These are phyloP conservation scores for Solanum corneliomulleri DNA, from an alignment of 257 asterid genomes.

Conservation along the genomic window DNA sequence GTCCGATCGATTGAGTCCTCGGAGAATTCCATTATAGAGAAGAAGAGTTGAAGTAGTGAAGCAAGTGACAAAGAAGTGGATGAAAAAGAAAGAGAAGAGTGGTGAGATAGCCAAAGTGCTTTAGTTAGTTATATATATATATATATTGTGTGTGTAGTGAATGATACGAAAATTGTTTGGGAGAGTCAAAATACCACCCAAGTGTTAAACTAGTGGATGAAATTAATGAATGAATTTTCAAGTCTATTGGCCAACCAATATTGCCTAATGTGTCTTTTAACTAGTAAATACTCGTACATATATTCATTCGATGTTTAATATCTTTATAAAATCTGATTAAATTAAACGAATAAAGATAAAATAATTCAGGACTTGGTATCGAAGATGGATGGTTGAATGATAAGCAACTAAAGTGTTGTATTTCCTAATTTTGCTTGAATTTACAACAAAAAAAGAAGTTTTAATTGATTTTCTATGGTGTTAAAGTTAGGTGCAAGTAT, in stretches of 20 bases:
- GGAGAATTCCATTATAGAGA: slow-evolving; percentile 26
- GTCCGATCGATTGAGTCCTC: slow-evolving; percentile 29
- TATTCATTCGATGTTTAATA: too few relatives aligned
- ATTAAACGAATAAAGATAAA: too few relatives aligned
- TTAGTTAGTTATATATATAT: slow-evolving; percentile 12
- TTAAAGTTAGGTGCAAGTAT: neutral
- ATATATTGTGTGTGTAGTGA: slow-evolving; percentile 3
- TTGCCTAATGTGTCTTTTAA: neutral
- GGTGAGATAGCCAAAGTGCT: slow-evolving; percentile 28
- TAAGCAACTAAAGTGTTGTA: neutral
- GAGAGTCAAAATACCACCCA: slow-evolving; percentile 10
- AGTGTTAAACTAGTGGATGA: slow-evolving; percentile 25
- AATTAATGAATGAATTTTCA: neutral
- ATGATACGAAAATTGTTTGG: slow-evolving; percentile 27
- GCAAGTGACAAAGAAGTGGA: neutral
- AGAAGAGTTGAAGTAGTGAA: neutral
- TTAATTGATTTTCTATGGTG: neutral
- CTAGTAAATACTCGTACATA: too few relatives aligned
- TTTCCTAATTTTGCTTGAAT: neutral
- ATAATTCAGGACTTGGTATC: neutral
- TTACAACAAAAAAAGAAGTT: neutral
- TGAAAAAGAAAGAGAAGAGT: neutral
- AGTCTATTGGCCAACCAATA: neutral
- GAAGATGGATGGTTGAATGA: neutral
- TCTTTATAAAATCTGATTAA: too few relatives aligned